These are phyloP conservation scores for Tetrapisispora iriomotensis DNA, from an alignment of 805 yeast species.

Conservation along the genomic window DNA sequence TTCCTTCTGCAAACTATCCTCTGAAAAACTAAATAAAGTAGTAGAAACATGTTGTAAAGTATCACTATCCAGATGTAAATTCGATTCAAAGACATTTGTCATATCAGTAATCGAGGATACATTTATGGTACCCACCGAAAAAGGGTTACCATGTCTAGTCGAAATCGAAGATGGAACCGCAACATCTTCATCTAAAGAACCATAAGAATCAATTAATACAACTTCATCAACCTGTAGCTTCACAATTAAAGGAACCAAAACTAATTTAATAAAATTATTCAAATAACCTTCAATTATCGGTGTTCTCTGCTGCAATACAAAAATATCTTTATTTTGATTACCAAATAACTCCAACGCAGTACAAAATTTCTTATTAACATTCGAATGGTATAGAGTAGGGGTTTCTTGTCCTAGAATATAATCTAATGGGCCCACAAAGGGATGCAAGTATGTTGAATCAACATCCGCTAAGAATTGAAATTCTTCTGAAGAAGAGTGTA, in stretches of 20 bases:
- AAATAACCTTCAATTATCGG: constrained; percentile 67
- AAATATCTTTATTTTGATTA: constrained; percentile 32
- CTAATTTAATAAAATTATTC: constrained; percentile 39
- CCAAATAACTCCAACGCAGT: constrained; percentile 60
- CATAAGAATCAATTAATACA: constrained; percentile 60
- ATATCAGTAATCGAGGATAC: constrained; percentile 17
- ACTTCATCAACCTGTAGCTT: constrained; percentile 35
- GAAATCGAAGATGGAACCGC: neutral
- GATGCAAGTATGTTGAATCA: constrained; percentile 56
- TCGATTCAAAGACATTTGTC: constrained; percentile 14
- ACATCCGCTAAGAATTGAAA: constrained; percentile 45
- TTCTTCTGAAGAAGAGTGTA: constrained; percentile 35
- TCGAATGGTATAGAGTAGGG: constrained; percentile 9
- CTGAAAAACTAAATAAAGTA: constrained; percentile 16
- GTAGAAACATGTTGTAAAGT: constrained; percentile 11
- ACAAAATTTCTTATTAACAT: constrained; percentile 29
- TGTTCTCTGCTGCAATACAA: constrained; percentile 72
- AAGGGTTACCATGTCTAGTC: constrained; percentile 3
- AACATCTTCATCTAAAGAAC: constrained; percentile 33
- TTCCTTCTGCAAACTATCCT: constrained; percentile 19
- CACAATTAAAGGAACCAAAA: constrained; percentile 41
- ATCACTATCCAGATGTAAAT: constrained; percentile 13
- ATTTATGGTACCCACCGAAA: constrained; percentile 20
- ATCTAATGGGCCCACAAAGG: constrained; percentile 78
- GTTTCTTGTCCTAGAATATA: constrained; percentile 18